Evolutionary conservation across 2,329 filamentous ascomycete species (phyloP).

Genomic region (Penicillium expansum): DNA sequence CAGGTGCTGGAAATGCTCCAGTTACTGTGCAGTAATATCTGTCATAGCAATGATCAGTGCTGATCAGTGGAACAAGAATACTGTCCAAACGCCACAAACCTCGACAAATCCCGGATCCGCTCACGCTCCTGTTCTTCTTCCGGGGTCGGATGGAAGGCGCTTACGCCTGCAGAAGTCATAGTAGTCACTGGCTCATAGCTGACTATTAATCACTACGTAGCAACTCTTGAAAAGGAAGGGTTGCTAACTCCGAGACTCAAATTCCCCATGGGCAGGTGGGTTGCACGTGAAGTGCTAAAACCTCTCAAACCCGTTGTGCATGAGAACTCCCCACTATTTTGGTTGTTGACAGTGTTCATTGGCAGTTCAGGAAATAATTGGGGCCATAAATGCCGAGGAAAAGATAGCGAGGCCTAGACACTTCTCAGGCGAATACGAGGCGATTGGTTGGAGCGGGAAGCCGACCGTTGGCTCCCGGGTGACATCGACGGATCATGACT

Average conservation of each 20-base stretch:
- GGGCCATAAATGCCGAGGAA: neutral
- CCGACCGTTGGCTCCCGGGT: neutral
- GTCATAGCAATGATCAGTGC: neutral
- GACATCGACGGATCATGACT: too few relatives aligned
- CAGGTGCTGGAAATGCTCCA: neutral
- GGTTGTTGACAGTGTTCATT: neutral
- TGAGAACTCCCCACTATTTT: neutral
- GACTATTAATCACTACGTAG: neutral
- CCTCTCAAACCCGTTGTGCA: neutral
- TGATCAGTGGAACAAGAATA: neutral
- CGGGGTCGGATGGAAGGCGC: neutral
- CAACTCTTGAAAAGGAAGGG: neutral
- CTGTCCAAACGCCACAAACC: constrained; percentile 5
- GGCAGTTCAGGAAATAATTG: neutral
- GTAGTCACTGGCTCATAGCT: neutral
- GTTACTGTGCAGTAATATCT: constrained; percentile 19
- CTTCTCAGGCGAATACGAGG: neutral
- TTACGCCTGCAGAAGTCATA: constrained; percentile 1
- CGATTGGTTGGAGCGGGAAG: neutral
- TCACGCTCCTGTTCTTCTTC: constrained; percentile 15
- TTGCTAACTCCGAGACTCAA: neutral
- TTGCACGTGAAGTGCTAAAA: neutral
- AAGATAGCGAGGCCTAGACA: neutral
- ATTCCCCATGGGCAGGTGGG: neutral
- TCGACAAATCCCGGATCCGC: constrained; percentile 20